Evolutionary conservation across 805 yeast species (phyloP).

Genomic region (Geotrichum ghanense): DNA sequence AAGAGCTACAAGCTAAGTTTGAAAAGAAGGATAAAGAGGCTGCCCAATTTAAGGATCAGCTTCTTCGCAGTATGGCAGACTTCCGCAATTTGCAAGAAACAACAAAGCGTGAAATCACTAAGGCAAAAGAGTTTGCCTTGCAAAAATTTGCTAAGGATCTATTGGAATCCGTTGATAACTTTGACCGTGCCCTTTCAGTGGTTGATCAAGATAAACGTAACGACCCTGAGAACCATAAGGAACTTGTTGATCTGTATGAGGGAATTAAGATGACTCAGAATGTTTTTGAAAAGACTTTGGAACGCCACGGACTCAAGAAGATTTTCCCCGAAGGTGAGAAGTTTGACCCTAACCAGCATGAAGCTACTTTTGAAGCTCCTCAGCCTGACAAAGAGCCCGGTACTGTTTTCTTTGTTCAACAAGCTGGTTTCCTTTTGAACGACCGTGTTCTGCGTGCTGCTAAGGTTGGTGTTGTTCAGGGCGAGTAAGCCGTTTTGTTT

Average conservation of each 20-base stretch:
- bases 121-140: conserved; percentile 81
- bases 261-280: conserved; percentile 87
- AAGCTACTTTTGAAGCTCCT: conserved; percentile 82
- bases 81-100: conserved; percentile 87
- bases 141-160: conserved; percentile 87
- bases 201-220: conserved; percentile 24
- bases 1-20: conserved; percentile 39
- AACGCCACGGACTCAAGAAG: conserved; percentile 68
- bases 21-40: conserved; percentile 47
- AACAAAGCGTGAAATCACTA: conserved; percentile 75
- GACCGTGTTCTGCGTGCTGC: conserved; percentile 89
- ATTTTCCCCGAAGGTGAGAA: conserved; percentile 74
- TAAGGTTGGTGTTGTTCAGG: conserved; percentile 86
- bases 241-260: conserved; percentile 64
- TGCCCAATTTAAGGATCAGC: conserved; percentile 73
- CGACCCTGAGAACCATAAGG: conserved; percentile 39
- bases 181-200: conserved; percentile 77
- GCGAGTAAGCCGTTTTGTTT: conserved; percentile 21
- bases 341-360: conserved; percentile 87
- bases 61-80: conserved; percentile 78
- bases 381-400: conserved; percentile 87
- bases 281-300: conserved; percentile 73
- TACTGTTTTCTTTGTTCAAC: conserved; percentile 86
- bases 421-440: conserved; percentile 76
- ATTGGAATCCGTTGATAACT: conserved; percentile 82